phyloP scores from a whole-genome alignment of 495 filamentous ascomycete species.

The Thozetella sp. region DNA sequence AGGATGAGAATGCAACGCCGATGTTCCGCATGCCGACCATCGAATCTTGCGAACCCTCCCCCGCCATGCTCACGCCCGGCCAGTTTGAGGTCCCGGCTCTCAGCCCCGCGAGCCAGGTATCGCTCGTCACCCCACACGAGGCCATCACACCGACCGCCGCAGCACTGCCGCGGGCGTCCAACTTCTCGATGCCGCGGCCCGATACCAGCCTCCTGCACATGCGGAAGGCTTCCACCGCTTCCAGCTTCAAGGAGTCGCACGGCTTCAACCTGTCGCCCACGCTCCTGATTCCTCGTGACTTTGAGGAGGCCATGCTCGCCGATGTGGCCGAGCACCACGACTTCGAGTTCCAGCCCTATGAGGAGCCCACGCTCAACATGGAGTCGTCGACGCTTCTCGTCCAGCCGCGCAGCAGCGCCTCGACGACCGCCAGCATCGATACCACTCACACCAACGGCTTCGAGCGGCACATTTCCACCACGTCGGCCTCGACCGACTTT shows the following conservation, averaged over 20 bases:
- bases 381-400: constrained; percentile 20
- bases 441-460: constrained; percentile 23
- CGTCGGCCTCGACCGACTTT: constrained; percentile 40
- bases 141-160: constrained; percentile 37
- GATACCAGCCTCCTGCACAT: constrained; percentile 22
- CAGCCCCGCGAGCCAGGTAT: constrained; percentile 42
- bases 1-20: constrained; percentile 22
- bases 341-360: constrained; percentile 28
- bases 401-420: constrained; percentile 38
- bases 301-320: constrained; percentile 45
- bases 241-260: constrained; percentile 56
- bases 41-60: constrained; percentile 24
- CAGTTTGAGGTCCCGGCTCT: constrained; percentile 47
- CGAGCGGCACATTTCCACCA: constrained; percentile 44
- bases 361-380: constrained; percentile 29
- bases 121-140: constrained; percentile 32
- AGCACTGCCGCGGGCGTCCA: constrained; percentile 30
- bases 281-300: constrained; percentile 53
- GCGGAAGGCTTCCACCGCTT: constrained; percentile 41
- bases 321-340: constrained; percentile 32
- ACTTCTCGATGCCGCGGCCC: constrained; percentile 34
- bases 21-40: constrained; percentile 20
- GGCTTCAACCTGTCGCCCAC: constrained; percentile 56
- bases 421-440: constrained; percentile 39
- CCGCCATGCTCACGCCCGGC: constrained; percentile 37